Base-by-base conservation (phyloP, 306 rosid species). In the Inga leiocalycina region DNA sequence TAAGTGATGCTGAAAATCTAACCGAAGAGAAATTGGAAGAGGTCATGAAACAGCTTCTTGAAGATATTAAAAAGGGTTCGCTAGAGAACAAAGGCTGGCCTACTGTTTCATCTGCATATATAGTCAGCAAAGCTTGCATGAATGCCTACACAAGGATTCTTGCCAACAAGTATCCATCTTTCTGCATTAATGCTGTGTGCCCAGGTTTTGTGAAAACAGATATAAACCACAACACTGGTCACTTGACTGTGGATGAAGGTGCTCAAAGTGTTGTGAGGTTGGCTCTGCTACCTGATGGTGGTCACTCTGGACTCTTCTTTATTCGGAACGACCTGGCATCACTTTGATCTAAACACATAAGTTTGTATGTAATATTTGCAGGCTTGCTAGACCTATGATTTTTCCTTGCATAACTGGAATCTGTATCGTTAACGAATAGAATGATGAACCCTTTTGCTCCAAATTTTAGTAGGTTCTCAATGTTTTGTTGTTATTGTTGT, bases 161-260 rank as follows among this genome's bases (percentile, higher is more conserved):
- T 10, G 30, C 71, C 20, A 66, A 66, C 11, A 66, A 66, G 71
- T 34, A 66, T 15, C 44, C 44, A 34, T 13, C 43, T 15, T 66
- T 66, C 44, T 66, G 44, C 41, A 78, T 87, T 0, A 91, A 89
- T 49, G 70, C 83, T 57, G 85, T 89, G 24, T 57, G 87, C 13
- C 93, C 94, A 45, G 90, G 91, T 32, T 84, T 20, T 84, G 87
- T 83, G 54, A 82, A 82, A 71, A 85, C 91, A 27, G 90, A 89
- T 62, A 1, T 89, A 0, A 91, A 78, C 79, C 44, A 24, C 81
- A 85, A 89, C 15, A 71, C 81, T 5, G 92, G 93, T 3, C 6
- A 48, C 76, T n/a, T 91, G 10, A 19, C 86, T 20, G 88, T 84
- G 37, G 93, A 88, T 51, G 91, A 91, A 78, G 91, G 93, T 67